These are phyloP conservation scores for Trypanosoma brucei DNA, from an alignment of 208 protist genomes.

Conservation along the genomic window DNA sequence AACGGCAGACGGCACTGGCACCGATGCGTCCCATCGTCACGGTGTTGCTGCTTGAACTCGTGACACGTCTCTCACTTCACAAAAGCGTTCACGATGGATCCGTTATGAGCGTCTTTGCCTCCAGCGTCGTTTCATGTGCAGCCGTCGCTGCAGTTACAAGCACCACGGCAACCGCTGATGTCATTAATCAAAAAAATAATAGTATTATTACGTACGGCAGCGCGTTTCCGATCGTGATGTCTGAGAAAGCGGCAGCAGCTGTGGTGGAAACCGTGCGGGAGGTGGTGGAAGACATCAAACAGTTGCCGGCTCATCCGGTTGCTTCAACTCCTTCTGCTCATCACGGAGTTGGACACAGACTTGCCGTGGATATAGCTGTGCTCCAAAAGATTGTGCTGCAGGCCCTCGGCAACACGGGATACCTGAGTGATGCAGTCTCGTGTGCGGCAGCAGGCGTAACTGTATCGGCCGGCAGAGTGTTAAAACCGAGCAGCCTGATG, in stretches of 20 bases:
- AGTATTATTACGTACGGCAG: not conserved
- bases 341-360: not conserved
- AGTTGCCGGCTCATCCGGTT: not conserved
- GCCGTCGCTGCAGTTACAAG: not conserved
- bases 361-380: not conserved
- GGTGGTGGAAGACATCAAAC: not conserved
- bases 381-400: not conserved
- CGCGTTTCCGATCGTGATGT: not conserved
- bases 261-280: not conserved
- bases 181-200: not conserved
- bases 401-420: not conserved
- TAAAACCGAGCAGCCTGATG: not conserved
- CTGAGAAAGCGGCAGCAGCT: not conserved
- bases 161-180: not conserved
- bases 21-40: constrained; percentile 21
- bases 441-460: constrained; percentile 4
- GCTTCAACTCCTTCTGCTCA: not conserved
- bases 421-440: constrained; percentile 5
- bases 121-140: not conserved
- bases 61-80: constrained; percentile 11
- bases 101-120: not conserved
- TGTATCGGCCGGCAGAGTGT: not conserved
- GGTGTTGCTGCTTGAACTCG: constrained; percentile 27
- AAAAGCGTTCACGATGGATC: not conserved
- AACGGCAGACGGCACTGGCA: not conserved